These are phyloP conservation scores for Hirschioporus abietinus DNA, from an alignment of 768 basidiomycete species.

Conservation along the genomic window DNA sequence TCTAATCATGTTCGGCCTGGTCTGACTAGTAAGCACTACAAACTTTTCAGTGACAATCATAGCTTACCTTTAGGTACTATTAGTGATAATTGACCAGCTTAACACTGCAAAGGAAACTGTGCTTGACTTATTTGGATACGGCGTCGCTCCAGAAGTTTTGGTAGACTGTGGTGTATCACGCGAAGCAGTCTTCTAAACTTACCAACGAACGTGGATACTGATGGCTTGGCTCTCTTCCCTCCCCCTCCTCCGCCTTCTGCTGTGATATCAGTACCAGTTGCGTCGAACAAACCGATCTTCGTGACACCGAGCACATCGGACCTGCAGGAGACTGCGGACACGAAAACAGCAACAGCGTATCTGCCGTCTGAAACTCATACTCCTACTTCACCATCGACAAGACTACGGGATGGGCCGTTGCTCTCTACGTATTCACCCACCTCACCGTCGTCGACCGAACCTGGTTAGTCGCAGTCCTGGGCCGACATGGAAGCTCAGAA, in stretches of 20 bases:
- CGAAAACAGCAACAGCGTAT: background rate
- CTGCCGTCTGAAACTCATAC: background rate
- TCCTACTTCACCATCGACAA: background rate
- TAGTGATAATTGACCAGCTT: conserved; percentile 73
- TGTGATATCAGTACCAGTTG: conserved; percentile 27
- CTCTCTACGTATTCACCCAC: background rate
- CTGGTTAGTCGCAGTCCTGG: conserved; percentile 24
- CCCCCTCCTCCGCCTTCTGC: conserved; percentile 36
- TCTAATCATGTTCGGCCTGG: conserved; percentile 60
- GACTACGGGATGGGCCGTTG: background rate
- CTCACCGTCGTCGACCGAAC: background rate
- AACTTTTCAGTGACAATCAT: conserved; percentile 11
- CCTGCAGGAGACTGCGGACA: background rate
- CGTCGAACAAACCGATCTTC: conserved; percentile 12
- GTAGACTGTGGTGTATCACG: conserved; percentile 64
- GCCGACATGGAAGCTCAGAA: conserved; percentile 73
- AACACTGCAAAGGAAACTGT: conserved; percentile 67
- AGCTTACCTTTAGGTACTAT: conserved; percentile 7
- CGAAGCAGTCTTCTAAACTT: conserved; percentile 72
- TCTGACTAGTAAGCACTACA: conserved; percentile 47
- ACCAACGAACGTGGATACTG: conserved; percentile 57
- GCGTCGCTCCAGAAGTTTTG: conserved; percentile 69
- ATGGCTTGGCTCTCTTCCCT: conserved; percentile 53
- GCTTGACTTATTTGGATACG: conserved; percentile 81
- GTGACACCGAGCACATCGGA: background rate